Percentiles rank a stretch among this genome's conserved stretches.
Conservation (phyloP, 2,329 filamentous ascomycete species). For the Orbilia javanica region DNA sequence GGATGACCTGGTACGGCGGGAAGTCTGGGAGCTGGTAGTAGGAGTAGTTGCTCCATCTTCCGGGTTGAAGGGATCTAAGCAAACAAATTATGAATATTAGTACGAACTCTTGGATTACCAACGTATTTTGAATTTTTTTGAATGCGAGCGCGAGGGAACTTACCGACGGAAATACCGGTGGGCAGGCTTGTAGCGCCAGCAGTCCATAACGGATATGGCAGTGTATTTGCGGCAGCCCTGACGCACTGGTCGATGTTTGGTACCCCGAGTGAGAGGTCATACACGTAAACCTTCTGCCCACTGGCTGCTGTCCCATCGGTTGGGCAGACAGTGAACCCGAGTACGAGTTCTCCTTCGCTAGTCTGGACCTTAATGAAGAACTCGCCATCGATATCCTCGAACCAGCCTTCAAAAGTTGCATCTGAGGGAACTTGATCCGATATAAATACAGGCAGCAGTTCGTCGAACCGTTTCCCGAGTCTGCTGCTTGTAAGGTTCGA, state of each 20-base stretch:
- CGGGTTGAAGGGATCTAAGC: background rate
- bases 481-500: background rate
- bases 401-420: conserved; percentile 5
- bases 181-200: conserved; percentile 4
- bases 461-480: background rate
- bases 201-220: background rate
- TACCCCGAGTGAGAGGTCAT: background rate
- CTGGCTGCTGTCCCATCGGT: conserved; percentile 1
- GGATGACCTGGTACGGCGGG: background rate
- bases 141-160: too few species aligned
- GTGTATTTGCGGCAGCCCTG: background rate
- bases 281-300: conserved; percentile 1
- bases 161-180: background rate
- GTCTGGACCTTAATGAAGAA: conserved; percentile 5
- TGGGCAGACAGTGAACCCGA: conserved; percentile 10
- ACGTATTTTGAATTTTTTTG: too few species aligned
- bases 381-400: background rate
- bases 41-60: background rate
- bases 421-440: background rate
- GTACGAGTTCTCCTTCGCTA: background rate
- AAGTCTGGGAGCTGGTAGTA: background rate
- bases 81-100: background rate
- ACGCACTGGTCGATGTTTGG: background rate
- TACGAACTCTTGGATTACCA: too few species aligned
- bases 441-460: background rate